Evolutionary conservation across 768 basidiomycete species (phyloP).

Genomic region (Serendipita sp.): DNA sequence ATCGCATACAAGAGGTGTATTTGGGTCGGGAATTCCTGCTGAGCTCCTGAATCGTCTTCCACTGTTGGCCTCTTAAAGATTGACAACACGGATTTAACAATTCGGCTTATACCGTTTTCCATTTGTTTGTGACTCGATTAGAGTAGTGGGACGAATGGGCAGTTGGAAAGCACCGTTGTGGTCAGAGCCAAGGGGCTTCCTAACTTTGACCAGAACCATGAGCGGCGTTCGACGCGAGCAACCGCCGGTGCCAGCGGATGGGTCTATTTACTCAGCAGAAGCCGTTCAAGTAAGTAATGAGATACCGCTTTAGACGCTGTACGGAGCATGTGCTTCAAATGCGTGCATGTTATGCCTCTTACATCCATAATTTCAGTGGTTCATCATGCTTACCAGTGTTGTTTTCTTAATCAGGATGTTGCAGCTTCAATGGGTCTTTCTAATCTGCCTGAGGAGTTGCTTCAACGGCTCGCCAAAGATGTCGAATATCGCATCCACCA

Average conservation of each 20-base stretch:
- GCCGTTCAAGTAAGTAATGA: background rate
- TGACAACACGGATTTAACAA: background rate
- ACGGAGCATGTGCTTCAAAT: background rate
- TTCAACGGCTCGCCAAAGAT: constrained; percentile 79
- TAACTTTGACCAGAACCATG: background rate
- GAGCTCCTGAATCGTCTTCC: too few species aligned
- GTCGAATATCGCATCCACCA: constrained; percentile 95
- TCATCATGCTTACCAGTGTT: background rate
- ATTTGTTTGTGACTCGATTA: background rate
- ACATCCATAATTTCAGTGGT: background rate
- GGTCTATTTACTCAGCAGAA: constrained; percentile 1
- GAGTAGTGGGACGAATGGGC: too few species aligned
- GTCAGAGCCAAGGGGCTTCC: background rate
- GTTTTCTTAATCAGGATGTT: constrained; percentile 44
- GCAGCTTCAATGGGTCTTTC: constrained; percentile 76
- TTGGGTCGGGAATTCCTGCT: background rate
- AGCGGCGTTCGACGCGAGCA: background rate
- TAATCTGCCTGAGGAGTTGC: constrained; percentile 59
- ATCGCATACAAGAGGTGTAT: background rate
- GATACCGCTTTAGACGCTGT: background rate
- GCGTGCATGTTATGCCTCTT: background rate
- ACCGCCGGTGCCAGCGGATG: background rate
- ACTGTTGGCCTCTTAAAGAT: background rate
- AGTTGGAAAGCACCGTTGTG: too few species aligned
- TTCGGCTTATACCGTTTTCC: background rate